Evolutionary conservation across 176 grass and related monocot species (phyloP).

Genomic region (Aegilops bicornis): DNA sequence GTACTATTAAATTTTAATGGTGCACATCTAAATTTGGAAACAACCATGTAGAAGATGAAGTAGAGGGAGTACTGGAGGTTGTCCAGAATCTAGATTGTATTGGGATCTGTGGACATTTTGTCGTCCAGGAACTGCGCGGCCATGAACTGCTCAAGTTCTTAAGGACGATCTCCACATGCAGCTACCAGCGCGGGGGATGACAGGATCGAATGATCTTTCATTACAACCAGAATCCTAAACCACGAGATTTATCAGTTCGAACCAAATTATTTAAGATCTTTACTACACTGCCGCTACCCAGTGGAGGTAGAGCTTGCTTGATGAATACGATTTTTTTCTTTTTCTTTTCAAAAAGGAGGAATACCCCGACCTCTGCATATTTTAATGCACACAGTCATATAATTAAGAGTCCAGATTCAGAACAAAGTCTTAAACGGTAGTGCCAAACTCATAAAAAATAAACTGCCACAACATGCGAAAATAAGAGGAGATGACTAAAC

Average conservation of each 20-base stretch:
- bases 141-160: not conserved
- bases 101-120: not conserved
- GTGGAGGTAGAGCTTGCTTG: not conserved
- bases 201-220: slow-evolving; percentile 36
- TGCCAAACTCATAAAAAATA: too few relatives aligned
- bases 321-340: not conserved
- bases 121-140: not conserved
- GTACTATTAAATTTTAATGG: not conserved
- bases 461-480: too few relatives aligned
- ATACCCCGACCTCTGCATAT: too few relatives aligned
- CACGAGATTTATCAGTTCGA: slow-evolving; percentile 78
- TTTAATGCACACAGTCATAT: too few relatives aligned
- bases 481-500: too few relatives aligned
- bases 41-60: not conserved
- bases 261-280: slow-evolving; percentile 85
- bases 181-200: too few relatives aligned
- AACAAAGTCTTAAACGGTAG: too few relatives aligned
- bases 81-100: not conserved
- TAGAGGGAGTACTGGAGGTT: not conserved
- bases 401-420: too few relatives aligned
- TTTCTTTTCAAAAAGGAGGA: too few relatives aligned
- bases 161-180: too few relatives aligned
- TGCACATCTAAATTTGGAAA: not conserved
- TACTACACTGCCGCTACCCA: slow-evolving; percentile 31
- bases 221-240: slow-evolving; percentile 75